Conservation (phyloP, 495 filamentous ascomycete species). For the Saxophila tyrrhenica region DNA sequence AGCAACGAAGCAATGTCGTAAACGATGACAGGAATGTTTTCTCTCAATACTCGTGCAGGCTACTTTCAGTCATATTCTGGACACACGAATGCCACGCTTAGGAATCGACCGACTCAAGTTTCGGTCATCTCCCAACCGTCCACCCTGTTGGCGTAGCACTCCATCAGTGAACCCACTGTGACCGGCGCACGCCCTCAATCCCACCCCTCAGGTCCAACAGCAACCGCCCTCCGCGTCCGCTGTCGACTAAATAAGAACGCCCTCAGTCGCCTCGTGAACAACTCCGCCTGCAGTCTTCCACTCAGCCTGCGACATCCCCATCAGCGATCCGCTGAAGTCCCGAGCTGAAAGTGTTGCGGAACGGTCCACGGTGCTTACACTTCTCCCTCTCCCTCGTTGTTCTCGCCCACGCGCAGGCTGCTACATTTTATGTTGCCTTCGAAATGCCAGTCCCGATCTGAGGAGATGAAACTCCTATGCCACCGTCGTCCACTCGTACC, state of each 20-base stretch:
- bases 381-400: background rate
- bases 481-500: slow-evolving; percentile 7
- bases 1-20: too few species aligned
- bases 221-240: too few species aligned
- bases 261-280: background rate
- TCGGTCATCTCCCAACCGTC: too few species aligned
- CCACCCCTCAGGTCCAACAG: too few species aligned
- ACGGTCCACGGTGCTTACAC: background rate
- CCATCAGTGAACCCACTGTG: too few species aligned
- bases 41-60: too few species aligned
- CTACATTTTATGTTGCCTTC: slow-evolving; percentile 13
- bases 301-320: background rate
- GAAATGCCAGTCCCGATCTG: slow-evolving; percentile 23
- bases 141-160: too few species aligned
- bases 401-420: background rate
- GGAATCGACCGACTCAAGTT: too few species aligned
- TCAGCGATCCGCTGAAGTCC: background rate
- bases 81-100: too few species aligned
- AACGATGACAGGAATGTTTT: too few species aligned
- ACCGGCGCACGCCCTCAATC: too few species aligned
- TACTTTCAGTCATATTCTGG: too few species aligned
- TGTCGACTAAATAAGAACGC: background rate
- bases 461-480: slow-evolving; percentile 12
- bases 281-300: background rate
- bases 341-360: background rate